These are phyloP conservation scores for Calonectria pseudoturangicola DNA, from an alignment of 2,329 filamentous ascomycete species.

Conservation along the genomic window DNA sequence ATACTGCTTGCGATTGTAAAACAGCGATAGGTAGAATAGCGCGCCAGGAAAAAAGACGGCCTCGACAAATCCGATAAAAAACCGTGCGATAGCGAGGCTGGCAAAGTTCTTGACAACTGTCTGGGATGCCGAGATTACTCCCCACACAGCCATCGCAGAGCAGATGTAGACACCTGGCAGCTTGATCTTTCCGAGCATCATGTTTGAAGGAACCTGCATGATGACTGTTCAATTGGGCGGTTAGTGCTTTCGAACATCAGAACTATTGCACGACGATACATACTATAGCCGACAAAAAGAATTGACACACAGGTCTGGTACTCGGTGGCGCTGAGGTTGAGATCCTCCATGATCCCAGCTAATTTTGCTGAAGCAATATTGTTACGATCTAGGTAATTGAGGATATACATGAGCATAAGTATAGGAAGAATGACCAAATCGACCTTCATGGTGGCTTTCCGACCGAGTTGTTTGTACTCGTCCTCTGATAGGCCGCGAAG, in stretches of 20 bases:
- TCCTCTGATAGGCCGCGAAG: constrained; percentile 30
- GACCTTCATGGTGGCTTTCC: constrained; percentile 53
- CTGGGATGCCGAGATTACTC: constrained; percentile 57
- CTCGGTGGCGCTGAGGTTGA: constrained; percentile 60
- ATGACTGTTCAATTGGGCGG: too few species aligned
- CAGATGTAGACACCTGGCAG: constrained; percentile 50
- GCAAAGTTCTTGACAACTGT: constrained; percentile 63
- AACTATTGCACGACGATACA: neutral
- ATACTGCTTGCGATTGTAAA: constrained; percentile 36
- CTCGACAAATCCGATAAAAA: constrained; percentile 38
- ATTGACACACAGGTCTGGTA: constrained; percentile 62
- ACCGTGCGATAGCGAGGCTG: constrained; percentile 22
- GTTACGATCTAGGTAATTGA: constrained; percentile 63
- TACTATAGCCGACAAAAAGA: constrained; percentile 59
- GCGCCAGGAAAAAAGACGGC: constrained; percentile 37
- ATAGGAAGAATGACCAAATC: constrained; percentile 55
- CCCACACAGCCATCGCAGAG: constrained; percentile 51
- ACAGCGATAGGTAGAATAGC: constrained; percentile 31
- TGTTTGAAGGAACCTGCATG: constrained; percentile 62
- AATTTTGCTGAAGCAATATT: constrained; percentile 49
- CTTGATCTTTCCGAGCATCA: constrained; percentile 51
- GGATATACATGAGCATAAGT: constrained; percentile 62
- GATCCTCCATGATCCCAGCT: constrained; percentile 59
- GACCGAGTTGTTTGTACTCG: constrained; percentile 35
- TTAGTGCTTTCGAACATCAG: too few species aligned